A percentile compares a stretch with the other conserved stretches of the same genome.
Evolutionary conservation across 2,329 filamentous ascomycete species (phyloP).

Genomic region (Bretziella fagacearum): DNA sequence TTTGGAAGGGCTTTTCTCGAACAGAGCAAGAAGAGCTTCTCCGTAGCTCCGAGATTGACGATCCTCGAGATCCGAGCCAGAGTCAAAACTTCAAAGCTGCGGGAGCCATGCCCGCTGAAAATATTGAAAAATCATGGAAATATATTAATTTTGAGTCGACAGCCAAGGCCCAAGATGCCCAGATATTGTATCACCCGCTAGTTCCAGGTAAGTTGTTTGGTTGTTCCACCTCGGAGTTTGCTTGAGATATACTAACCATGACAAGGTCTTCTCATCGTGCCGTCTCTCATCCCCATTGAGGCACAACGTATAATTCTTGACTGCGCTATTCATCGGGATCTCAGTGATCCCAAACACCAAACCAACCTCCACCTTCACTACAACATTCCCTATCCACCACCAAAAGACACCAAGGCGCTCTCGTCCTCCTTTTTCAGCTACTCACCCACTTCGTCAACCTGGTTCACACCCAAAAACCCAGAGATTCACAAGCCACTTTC

Average conservation of each 20-base stretch:
- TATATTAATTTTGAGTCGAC: constrained; percentile 23
- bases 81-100: constrained; percentile 30
- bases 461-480: constrained; percentile 51
- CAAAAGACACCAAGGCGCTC: no score
- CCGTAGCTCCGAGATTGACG: constrained; percentile 38
- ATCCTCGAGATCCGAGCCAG: constrained; percentile 23
- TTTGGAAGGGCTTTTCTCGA: constrained; percentile 61
- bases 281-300: constrained; percentile 50
- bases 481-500: constrained; percentile 57
- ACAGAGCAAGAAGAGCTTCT: constrained; percentile 36
- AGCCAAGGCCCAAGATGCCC: constrained; percentile 24
- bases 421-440: constrained; percentile 38
- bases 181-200: constrained; percentile 46
- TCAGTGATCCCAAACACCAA: constrained; percentile 55
- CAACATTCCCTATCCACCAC: constrained; percentile 40
- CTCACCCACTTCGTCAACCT: constrained; percentile 32
- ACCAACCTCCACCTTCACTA: constrained; percentile 88
- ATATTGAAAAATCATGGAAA: constrained; percentile 28
- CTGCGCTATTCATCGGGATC: constrained; percentile 58
- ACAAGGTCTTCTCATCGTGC: constrained; percentile 62
- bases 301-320: constrained; percentile 56
- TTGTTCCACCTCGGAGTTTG: neutral
- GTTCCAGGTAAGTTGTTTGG: constrained; percentile 43
- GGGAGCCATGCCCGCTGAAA: constrained; percentile 26
- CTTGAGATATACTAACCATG: neutral